These are phyloP conservation scores for Trebouxiophyceae sp. DNA, from an alignment of 163 green algal species.

Conservation along the genomic window DNA sequence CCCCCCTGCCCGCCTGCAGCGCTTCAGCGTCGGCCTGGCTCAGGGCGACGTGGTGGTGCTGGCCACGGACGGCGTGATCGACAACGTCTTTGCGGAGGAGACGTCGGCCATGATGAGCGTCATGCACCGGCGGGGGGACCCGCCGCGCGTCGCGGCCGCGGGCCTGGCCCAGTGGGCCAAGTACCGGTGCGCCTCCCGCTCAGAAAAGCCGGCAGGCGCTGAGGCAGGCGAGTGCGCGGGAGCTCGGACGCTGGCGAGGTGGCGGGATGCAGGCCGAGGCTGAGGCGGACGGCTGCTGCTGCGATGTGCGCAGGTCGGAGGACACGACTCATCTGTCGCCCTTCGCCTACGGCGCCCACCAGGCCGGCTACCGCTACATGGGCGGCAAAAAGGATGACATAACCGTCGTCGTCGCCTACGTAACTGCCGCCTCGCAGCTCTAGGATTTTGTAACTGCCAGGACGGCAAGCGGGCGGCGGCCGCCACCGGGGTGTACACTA, in stretches of 20 bases:
- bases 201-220: no score
- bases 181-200: background rate
- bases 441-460: background rate
- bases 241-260: no score
- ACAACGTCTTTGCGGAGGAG: conserved; percentile 93
- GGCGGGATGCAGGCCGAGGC: no score
- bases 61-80: conserved; percentile 90
- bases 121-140: conserved; percentile 11
- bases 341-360: conserved; percentile 73
- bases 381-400: conserved; percentile 88
- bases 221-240: no score
- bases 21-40: conserved; percentile 54
- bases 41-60: conserved; percentile 80
- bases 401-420: conserved; percentile 53
- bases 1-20: conserved; percentile 16
- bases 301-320: conserved; percentile 43
- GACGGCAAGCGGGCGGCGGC: no score
- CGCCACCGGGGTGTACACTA: no score
- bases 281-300: no score
- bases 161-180: conserved; percentile 68
- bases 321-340: conserved; percentile 75
- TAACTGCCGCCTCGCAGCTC: conserved; percentile 4
- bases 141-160: conserved; percentile 26
- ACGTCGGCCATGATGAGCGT: conserved; percentile 28
- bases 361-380: conserved; percentile 36